These are phyloP conservation scores for Spinacia oleracea DNA, from an alignment of 179 eudicot species.

Conservation along the genomic window DNA sequence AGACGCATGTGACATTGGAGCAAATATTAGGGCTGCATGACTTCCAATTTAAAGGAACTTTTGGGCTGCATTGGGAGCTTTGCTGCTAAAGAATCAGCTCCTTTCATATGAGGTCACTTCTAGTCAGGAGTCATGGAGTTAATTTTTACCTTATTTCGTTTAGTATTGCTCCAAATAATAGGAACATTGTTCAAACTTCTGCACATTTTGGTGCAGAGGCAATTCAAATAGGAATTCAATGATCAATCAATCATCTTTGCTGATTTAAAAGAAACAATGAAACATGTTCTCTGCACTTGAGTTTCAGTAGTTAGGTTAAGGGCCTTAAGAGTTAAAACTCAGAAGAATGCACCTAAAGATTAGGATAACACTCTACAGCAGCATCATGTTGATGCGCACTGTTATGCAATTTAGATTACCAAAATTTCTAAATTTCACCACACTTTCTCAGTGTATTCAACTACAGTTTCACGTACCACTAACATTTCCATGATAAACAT, in stretches of 20 bases:
- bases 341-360: constrained; percentile 16
- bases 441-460: not conserved
- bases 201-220: constrained; percentile 59
- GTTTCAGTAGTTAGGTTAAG: constrained; percentile 7
- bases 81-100: constrained; percentile 71
- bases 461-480: not conserved
- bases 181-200: constrained; percentile 60
- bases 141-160: constrained; percentile 42
- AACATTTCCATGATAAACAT: not conserved
- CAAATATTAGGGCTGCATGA: constrained; percentile 86
- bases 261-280: not conserved
- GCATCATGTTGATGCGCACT: constrained; percentile 23
- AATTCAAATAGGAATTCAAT: constrained; percentile 36
- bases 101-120: constrained; percentile 73
- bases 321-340: not conserved
- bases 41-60: constrained; percentile 81
- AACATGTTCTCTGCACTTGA: not conserved
- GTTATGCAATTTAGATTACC: constrained; percentile 8
- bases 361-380: constrained; percentile 3
- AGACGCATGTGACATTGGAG: constrained; percentile 67
- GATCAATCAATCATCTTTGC: constrained; percentile 3
- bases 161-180: constrained; percentile 62
- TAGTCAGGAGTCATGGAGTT: constrained; percentile 49
- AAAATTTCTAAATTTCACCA: not conserved
- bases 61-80: constrained; percentile 89